A percentile compares a stretch with the other conserved stretches of the same genome.
phyloP scores from a whole-genome alignment of 2,329 filamentous ascomycete genomes.

The Aspergillus sp. region DNA sequence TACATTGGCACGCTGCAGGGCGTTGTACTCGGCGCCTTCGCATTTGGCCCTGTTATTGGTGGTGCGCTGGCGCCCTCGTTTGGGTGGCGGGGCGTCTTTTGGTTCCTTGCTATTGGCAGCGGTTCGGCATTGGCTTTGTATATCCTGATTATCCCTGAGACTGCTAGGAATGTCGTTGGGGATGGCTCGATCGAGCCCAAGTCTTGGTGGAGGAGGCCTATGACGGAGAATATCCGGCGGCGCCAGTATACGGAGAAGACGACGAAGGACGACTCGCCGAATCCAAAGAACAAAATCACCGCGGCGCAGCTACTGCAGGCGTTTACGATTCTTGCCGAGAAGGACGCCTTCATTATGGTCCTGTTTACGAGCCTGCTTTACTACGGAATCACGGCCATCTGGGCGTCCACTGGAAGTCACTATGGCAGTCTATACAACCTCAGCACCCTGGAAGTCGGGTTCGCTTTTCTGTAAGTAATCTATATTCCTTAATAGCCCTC shows the following conservation, averaged over 20 bases:
- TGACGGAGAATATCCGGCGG: conserved; percentile 36
- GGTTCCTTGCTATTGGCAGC: conserved; percentile 62
- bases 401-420: conserved; percentile 39
- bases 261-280: no score
- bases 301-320: conserved; percentile 27
- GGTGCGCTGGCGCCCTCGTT: conserved; percentile 64
- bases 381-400: conserved; percentile 41
- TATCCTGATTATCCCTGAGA: conserved; percentile 56
- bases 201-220: conserved; percentile 24
- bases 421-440: conserved; percentile 38
- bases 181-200: conserved; percentile 28
- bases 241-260: no score
- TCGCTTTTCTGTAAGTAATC: conserved; percentile 24
- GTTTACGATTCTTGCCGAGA: conserved; percentile 40
- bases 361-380: conserved; percentile 33
- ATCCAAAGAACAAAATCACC: neutral
- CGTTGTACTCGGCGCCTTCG: conserved; percentile 52
- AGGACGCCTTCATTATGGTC: conserved; percentile 38
- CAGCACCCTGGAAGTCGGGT: conserved; percentile 23
- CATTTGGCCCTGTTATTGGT: conserved; percentile 62
- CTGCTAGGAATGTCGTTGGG: conserved; percentile 24
- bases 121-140: conserved; percentile 51
- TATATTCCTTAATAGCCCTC: fast-evolving
- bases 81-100: conserved; percentile 69
- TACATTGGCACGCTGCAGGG: conserved; percentile 68